phyloP scores from a whole-genome alignment of 2,329 filamentous ascomycete species.

The Davidsoniella eucalypti region DNA sequence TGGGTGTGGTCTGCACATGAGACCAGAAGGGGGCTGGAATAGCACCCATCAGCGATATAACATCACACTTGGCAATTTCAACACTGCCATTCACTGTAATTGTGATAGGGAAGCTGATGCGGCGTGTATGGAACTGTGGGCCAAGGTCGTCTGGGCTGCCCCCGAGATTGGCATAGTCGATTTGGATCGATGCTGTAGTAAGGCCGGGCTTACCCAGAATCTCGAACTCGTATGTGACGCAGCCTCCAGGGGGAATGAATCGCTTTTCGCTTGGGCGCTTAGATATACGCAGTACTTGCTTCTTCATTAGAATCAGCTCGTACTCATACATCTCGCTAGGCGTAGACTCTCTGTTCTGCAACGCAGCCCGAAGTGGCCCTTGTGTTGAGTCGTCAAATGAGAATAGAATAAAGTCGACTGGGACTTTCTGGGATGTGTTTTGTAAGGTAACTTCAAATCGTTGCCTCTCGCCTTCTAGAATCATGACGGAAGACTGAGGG shows the following conservation, averaged over 20 bases:
- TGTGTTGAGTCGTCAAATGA: slow-evolving; percentile 84
- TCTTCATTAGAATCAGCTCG: slow-evolving; percentile 60
- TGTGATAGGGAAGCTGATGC: slow-evolving; percentile 63
- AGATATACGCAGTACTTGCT: slow-evolving; percentile 46
- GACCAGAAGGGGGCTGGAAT: slow-evolving; percentile 47
- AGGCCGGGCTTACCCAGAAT: slow-evolving; percentile 75
- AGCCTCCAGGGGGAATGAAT: slow-evolving; percentile 50
- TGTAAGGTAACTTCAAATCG: slow-evolving; percentile 63
- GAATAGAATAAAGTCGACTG: slow-evolving; percentile 72
- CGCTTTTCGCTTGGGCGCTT: slow-evolving; percentile 34
- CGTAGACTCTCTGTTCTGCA: slow-evolving; percentile 60
- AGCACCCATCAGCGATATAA: slow-evolving; percentile 53
- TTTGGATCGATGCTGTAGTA: slow-evolving; percentile 60
- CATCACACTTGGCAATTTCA: slow-evolving; percentile 64
- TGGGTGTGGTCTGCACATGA: slow-evolving; percentile 18
- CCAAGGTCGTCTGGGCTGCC: slow-evolving; percentile 48
- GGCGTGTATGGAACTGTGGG: slow-evolving; percentile 67
- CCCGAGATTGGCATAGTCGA: slow-evolving; percentile 76
- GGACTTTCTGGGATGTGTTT: slow-evolving; percentile 54
- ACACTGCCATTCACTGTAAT: slow-evolving; percentile 87
- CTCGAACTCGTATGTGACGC: slow-evolving; percentile 62
- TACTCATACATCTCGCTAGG: slow-evolving; percentile 72
- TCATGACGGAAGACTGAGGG: slow-evolving; percentile 74
- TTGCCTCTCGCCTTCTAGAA: slow-evolving; percentile 76
- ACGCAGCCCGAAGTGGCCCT: slow-evolving; percentile 54